Conservation (phyloP, 2,329 filamentous ascomycete species). For the Alternaria sp. region DNA sequence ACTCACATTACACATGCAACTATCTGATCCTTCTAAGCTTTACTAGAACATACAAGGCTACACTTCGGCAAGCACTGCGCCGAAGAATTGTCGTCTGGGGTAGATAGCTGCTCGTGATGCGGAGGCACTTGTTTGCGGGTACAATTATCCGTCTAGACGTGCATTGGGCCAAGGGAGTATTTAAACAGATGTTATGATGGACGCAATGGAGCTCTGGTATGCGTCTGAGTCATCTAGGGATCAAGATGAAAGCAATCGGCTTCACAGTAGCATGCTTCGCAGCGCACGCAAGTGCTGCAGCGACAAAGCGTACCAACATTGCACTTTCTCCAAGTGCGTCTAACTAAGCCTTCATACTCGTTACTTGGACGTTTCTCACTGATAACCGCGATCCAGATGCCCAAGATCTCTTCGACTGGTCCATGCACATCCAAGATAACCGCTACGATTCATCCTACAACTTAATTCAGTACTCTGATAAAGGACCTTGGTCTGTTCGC, state of each 20-base stretch:
- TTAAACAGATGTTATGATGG: background rate
- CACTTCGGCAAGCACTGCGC: constrained; percentile 3
- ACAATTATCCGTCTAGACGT: constrained; percentile 1
- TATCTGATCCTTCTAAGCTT: constrained; percentile 5
- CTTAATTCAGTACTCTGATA: constrained; percentile 55
- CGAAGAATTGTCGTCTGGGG: background rate
- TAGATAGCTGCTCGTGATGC: constrained; percentile 9
- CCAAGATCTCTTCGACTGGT: constrained; percentile 29
- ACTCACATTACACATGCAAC: constrained; percentile 1
- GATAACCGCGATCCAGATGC: constrained; percentile 4
- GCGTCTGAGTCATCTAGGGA: background rate
- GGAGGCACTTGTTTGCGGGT: constrained; percentile 6
- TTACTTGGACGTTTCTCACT: background rate
- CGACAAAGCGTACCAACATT: background rate
- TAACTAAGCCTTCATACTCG: background rate
- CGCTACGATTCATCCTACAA: constrained; percentile 56
- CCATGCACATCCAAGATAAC: constrained; percentile 40
- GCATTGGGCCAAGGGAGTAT: background rate
- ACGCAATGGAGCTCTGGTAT: background rate
- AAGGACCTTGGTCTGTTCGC: constrained; percentile 55
- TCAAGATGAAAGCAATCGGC: background rate
- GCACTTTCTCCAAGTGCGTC: background rate
- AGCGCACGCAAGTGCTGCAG: background rate
- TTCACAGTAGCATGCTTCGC: background rate
- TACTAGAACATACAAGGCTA: constrained; percentile 8